These are phyloP conservation scores for Coemansia sp. DNA, from an alignment of 192 early-diverging fungal species.

Conservation along the genomic window DNA sequence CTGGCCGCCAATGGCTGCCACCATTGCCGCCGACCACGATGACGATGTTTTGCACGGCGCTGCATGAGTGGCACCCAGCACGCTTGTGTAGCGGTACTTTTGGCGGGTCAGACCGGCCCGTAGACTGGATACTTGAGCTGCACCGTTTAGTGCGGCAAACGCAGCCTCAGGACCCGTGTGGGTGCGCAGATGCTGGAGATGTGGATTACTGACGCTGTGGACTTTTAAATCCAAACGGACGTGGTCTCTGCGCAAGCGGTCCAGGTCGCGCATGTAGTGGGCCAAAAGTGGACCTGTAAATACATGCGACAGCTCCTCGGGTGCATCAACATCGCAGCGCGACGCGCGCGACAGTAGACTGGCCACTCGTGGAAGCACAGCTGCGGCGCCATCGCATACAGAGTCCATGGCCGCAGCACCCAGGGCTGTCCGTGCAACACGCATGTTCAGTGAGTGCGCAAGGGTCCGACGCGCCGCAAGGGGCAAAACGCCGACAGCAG, in stretches of 20 bases:
- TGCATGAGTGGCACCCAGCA: slow-evolving; percentile 25
- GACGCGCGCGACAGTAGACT: slow-evolving; percentile 27
- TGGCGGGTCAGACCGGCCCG: slow-evolving; percentile 29
- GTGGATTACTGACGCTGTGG: slow-evolving; percentile 15
- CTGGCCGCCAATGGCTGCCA: slow-evolving; percentile 7
- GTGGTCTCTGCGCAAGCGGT: slow-evolving; percentile 29
- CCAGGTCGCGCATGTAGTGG: slow-evolving; percentile 30
- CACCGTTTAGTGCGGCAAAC: slow-evolving; percentile 18
- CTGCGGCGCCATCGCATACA: slow-evolving; percentile 31
- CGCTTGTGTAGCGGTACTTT: slow-evolving; percentile 22
- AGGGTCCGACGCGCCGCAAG: slow-evolving; percentile 25
- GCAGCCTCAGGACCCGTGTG: slow-evolving; percentile 33
- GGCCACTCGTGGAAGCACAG: slow-evolving; percentile 30
- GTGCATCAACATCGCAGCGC: slow-evolving; percentile 11
- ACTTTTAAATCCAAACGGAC: slow-evolving; percentile 34
- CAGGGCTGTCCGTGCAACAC: slow-evolving; percentile 33
- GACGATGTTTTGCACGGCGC: not conserved
- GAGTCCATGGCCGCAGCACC: slow-evolving; percentile 32
- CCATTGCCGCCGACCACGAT: slow-evolving; percentile 1
- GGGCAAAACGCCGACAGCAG: slow-evolving; percentile 18
- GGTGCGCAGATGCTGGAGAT: slow-evolving; percentile 37
- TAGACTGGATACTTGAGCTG: slow-evolving; percentile 16
- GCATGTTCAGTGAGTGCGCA: slow-evolving; percentile 39
- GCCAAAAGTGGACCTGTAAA: slow-evolving; percentile 33
- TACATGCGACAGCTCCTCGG: slow-evolving; percentile 20